Conservation (phyloP, 805 yeast species). For the Candida chilensis region DNA sequence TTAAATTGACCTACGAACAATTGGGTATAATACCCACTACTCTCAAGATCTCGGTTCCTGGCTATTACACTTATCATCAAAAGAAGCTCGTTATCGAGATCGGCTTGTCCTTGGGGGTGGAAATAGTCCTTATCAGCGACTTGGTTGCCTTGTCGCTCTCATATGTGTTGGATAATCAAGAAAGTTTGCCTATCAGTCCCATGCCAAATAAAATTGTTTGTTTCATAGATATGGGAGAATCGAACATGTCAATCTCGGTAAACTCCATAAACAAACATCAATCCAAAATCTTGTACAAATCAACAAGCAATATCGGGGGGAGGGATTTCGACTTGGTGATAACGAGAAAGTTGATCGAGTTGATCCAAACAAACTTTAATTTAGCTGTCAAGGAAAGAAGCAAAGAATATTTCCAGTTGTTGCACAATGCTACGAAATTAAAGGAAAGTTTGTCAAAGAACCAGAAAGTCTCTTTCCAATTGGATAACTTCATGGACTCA, state of each 20-base stretch:
- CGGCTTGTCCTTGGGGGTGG: no score
- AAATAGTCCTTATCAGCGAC: not conserved
- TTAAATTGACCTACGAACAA: no score
- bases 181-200: not conserved
- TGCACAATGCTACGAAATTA: not conserved
- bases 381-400: not conserved
- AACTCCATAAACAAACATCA: not conserved
- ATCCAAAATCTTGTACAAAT: not conserved
- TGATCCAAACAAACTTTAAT: slow-evolving; percentile 1
- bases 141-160: not conserved
- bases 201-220: not conserved
- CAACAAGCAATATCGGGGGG: not conserved
- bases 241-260: not conserved
- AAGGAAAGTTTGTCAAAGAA: not conserved
- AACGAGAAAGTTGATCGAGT: slow-evolving; percentile 2
- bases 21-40: no score
- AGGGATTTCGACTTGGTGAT: slow-evolving; percentile 1
- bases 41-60: no score
- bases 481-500: not conserved
- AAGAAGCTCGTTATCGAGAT: no score
- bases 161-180: not conserved
- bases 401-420: not conserved
- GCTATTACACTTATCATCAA: no score
- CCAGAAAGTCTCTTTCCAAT: not conserved
- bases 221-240: not conserved